Conservation (phyloP, 805 yeast species). For the Teunomyces lycoperdinae region DNA sequence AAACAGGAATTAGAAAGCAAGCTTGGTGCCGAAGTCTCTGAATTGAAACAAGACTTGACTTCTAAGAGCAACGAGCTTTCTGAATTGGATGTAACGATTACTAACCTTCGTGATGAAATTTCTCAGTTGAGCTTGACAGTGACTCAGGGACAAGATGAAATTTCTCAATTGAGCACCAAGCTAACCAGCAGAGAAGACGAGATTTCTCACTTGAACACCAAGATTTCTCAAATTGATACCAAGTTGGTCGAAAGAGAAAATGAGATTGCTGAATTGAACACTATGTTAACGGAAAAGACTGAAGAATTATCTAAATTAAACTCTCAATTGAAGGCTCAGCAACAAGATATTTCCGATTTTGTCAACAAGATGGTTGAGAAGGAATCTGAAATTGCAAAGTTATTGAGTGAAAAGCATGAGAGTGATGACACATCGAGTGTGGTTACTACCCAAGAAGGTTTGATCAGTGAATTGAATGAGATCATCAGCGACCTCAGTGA, state of each 20-base stretch:
- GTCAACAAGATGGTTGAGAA: not conserved
- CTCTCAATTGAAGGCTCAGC: not conserved
- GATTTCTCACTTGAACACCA: not conserved
- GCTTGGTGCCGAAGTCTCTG: constrained; percentile 1
- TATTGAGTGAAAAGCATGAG: not conserved
- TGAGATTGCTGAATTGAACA: not conserved
- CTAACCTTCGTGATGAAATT: not conserved
- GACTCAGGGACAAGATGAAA: not conserved
- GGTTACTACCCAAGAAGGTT: not conserved
- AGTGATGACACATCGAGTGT: not conserved
- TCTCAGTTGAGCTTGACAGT: not conserved
- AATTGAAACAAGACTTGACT: constrained; percentile 3
- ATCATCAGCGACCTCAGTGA: not conserved
- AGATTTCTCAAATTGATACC: not conserved
- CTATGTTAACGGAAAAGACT: not conserved
- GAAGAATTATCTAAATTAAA: not conserved
- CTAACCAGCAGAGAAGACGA: not conserved
- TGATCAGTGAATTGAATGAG: constrained; percentile 1
- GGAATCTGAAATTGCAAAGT: constrained; percentile 1
- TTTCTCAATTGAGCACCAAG: not conserved
- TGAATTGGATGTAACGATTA: not conserved
- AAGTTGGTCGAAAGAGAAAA: not conserved
- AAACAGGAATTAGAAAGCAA: not conserved
- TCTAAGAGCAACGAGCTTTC: constrained; percentile 4
- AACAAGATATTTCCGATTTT: not conserved